Evolutionary conservation across 805 yeast genomes (phyloP).

Genomic region (Candida pseudofarinosa): DNA sequence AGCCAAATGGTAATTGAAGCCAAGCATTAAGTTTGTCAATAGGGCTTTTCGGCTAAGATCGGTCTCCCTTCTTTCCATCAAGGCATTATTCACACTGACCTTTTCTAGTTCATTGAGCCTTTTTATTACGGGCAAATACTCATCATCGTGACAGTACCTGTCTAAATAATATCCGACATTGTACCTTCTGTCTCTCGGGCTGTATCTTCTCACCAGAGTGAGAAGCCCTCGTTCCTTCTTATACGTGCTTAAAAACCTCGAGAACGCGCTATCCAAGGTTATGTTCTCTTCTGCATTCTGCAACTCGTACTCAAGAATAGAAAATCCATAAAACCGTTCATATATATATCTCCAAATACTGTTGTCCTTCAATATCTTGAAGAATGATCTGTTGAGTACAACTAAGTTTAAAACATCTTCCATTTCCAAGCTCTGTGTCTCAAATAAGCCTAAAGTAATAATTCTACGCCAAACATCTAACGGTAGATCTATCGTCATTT

Average conservation of each 20-base stretch:
- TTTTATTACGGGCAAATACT: slow-evolving; percentile 11
- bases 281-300: neutral
- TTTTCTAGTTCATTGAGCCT: neutral
- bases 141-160: slow-evolving; percentile 8
- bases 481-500: slow-evolving; percentile 2
- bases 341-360: slow-evolving; percentile 8
- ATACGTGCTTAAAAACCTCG: neutral
- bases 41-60: slow-evolving; percentile 9
- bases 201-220: slow-evolving; percentile 1
- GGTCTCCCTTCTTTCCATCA: neutral
- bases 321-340: neutral
- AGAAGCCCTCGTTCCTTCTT: slow-evolving; percentile 1
- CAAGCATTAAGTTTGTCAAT: slow-evolving; percentile 10
- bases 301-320: slow-evolving; percentile 2
- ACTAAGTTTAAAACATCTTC: slow-evolving; percentile 5
- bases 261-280: neutral
- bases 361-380: neutral
- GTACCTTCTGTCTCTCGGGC: slow-evolving; percentile 1
- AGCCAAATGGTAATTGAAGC: slow-evolving; percentile 14
- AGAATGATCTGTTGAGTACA: slow-evolving; percentile 1
- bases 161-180: slow-evolving; percentile 10
- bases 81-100: neutral
- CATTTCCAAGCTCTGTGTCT: slow-evolving; percentile 1
- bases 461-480: slow-evolving; percentile 8
- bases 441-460: slow-evolving; percentile 6